phyloP scores from a whole-genome alignment of 495 filamentous ascomycete genomes.

The Sporormia fimetaria region DNA sequence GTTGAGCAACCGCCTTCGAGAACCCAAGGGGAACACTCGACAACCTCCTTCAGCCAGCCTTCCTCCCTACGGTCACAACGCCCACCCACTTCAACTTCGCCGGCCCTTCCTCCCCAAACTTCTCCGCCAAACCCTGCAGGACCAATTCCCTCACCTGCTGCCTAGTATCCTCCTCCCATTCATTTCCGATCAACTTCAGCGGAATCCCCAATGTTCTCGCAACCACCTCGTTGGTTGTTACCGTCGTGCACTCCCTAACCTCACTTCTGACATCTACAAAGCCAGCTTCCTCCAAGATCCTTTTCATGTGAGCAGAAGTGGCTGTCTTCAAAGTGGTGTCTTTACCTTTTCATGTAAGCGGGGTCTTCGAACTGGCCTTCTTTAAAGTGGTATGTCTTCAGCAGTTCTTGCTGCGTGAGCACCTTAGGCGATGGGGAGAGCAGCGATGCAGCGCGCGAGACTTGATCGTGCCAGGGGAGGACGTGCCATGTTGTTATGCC shows the following conservation, averaged over 20 bases:
- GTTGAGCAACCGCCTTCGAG: too few relatives aligned
- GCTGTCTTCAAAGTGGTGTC: neutral
- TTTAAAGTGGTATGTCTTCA: neutral
- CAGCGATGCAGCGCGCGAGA: constrained; percentile 1
- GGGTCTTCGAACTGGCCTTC: neutral
- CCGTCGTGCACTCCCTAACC: neutral
- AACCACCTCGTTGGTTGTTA: constrained; percentile 3
- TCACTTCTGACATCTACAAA: constrained; percentile 3
- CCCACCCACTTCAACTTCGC: neutral
- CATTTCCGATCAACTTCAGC: constrained; percentile 2
- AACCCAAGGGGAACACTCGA: too few relatives aligned
- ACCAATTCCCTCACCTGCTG: neutral
- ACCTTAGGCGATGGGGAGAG: neutral
- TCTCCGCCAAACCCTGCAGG: neutral
- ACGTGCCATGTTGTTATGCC: constrained; percentile 6
- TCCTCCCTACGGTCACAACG: constrained; percentile 6
- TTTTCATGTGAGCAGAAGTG: constrained; percentile 2
- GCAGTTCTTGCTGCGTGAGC: too few relatives aligned
- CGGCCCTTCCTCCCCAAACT: neutral
- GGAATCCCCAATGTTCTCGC: constrained; percentile 1
- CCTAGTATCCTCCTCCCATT: constrained; percentile 5
- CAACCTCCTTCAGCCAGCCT: too few relatives aligned
- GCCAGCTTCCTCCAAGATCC: neutral
- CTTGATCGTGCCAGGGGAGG: constrained; percentile 1
- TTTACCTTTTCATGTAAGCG: neutral